phyloP scores from a whole-genome alignment of 2,329 filamentous ascomycete species.

The Chaetomiaceae sp. region DNA sequence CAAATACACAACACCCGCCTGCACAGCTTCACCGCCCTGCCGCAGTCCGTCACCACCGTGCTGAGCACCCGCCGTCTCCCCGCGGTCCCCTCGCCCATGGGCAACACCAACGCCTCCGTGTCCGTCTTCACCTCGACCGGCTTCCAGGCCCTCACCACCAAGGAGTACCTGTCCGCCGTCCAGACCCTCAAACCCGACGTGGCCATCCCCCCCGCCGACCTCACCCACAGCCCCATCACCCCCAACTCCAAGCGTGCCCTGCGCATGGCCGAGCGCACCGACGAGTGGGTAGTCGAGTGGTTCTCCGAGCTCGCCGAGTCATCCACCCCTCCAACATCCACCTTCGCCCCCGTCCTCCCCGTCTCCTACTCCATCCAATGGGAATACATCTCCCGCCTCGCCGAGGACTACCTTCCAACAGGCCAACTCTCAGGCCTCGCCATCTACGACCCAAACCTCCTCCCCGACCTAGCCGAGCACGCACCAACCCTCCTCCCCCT shows the following conservation, averaged over 20 bases:
- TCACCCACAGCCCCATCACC: slow-evolving; percentile 42
- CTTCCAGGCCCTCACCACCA: slow-evolving; percentile 64
- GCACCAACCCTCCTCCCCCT: slow-evolving; percentile 53
- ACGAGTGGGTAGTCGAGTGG: slow-evolving; percentile 72
- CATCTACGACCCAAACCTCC: slow-evolving; percentile 67
- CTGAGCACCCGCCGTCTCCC: slow-evolving; percentile 75
- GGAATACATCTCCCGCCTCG: slow-evolving; percentile 71
- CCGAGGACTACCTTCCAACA: slow-evolving; percentile 52
- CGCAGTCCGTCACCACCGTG: slow-evolving; percentile 60
- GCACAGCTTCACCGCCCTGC: slow-evolving; percentile 71
- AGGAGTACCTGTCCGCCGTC: slow-evolving; percentile 64
- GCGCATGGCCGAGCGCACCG: slow-evolving; percentile 82
- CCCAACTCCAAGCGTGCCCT: slow-evolving; percentile 67
- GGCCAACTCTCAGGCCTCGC: slow-evolving; percentile 67
- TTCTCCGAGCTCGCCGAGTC: slow-evolving; percentile 39
- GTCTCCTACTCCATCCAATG: slow-evolving; percentile 70
- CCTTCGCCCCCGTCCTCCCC: slow-evolving; percentile 68
- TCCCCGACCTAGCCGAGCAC: slow-evolving; percentile 60
- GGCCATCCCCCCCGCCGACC: slow-evolving; percentile 71
- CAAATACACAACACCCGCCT: slow-evolving; percentile 43
- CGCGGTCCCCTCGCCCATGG: slow-evolving; percentile 64
- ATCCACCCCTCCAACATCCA: slow-evolving; percentile 31
- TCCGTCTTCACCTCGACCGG: slow-evolving; percentile 83
- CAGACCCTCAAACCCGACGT: slow-evolving; percentile 72
- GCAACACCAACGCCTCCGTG: slow-evolving; percentile 66